phyloP scores from a whole-genome alignment of 2,329 filamentous ascomycete genomes.

The Hymenoscyphus fructigenus region DNA sequence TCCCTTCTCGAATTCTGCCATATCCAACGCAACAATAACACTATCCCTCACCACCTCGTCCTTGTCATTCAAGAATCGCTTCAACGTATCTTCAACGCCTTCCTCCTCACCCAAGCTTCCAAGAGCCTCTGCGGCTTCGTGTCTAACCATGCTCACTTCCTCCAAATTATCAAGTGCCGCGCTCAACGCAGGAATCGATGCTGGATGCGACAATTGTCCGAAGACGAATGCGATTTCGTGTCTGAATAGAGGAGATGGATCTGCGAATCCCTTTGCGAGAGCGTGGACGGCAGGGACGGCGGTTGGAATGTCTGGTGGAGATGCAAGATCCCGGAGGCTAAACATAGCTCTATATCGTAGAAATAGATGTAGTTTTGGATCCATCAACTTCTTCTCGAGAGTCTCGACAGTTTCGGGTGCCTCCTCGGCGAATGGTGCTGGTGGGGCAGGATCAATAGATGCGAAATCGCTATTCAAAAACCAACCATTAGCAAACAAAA shows the following conservation, averaged over 20 bases:
- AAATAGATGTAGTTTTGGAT: conserved; percentile 79
- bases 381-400: conserved; percentile 74
- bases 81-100: conserved; percentile 84
- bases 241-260: conserved; percentile 88
- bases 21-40: conserved; percentile 91
- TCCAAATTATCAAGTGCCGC: conserved; percentile 73
- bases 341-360: conserved; percentile 98
- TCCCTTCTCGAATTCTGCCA: conserved; percentile 94
- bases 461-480: conserved; percentile 73
- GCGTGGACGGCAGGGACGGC: conserved; percentile 84
- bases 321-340: conserved; percentile 88
- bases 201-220: conserved; percentile 90
- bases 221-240: conserved; percentile 99
- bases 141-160: conserved; percentile 94
- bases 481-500: conserved; percentile 19
- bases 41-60: conserved; percentile 94
- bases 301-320: conserved; percentile 85
- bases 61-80: conserved; percentile 80
- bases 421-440: conserved; percentile 83
- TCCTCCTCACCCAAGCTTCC: conserved; percentile 92
- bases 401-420: conserved; percentile 65
- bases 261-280: conserved; percentile 79
- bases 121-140: conserved; percentile 94
- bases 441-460: conserved; percentile 92
- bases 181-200: conserved; percentile 89